Evolutionary conservation across 768 basidiomycete species (phyloP).

Genomic region (Amanita pallidorosea): DNA sequence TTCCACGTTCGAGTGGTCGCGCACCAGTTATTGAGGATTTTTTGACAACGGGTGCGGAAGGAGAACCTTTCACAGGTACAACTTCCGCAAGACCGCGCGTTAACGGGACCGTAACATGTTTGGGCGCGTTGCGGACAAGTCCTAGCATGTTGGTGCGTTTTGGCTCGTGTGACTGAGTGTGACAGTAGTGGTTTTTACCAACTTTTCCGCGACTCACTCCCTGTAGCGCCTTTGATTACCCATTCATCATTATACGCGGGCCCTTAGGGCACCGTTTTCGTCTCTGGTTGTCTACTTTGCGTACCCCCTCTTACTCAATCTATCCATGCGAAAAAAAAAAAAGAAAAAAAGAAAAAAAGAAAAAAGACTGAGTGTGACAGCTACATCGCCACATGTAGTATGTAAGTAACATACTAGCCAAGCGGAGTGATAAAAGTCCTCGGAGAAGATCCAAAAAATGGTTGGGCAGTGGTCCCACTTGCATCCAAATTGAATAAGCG

Average conservation of each 20-base stretch:
- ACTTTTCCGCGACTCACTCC: too few species aligned
- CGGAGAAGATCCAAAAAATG: neutral
- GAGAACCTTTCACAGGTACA: neutral
- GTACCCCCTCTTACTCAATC: too few species aligned
- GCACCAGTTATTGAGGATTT: slow-evolving; percentile 4
- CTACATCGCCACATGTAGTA: too few species aligned
- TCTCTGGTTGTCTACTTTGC: too few species aligned
- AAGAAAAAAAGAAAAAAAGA: too few species aligned
- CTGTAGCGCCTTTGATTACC: too few species aligned
- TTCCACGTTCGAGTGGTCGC: slow-evolving; percentile 10
- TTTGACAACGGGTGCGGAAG: neutral
- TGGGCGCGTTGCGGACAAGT: slow-evolving; percentile 3
- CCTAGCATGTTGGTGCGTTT: slow-evolving; percentile 6
- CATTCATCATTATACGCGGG: too few species aligned
- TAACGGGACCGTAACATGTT: neutral
- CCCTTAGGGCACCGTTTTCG: too few species aligned
- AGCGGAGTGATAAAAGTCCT: neutral
- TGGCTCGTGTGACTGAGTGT: neutral
- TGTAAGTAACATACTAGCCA: too few species aligned
- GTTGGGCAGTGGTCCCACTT: neutral
- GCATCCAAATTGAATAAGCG: neutral
- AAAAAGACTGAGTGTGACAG: too few species aligned
- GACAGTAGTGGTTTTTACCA: neutral
- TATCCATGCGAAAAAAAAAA: too few species aligned
- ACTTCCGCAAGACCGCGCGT: slow-evolving; percentile 7